These are phyloP conservation scores for Ottelia alismoides DNA, from an alignment of 106 monocot species.

Conservation along the genomic window DNA sequence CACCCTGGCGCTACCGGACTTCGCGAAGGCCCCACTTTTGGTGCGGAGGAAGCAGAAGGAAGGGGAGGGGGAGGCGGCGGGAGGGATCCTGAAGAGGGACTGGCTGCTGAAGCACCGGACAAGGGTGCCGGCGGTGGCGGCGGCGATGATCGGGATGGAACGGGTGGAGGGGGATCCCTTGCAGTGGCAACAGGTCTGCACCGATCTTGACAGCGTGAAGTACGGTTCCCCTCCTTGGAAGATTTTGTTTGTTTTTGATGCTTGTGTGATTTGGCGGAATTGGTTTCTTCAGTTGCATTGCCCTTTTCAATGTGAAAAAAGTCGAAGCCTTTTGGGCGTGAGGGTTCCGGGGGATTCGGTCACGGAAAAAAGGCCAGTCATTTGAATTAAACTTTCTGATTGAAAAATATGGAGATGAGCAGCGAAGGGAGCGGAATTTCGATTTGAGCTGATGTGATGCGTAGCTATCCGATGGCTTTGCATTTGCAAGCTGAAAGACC, in stretches of 20 bases:
- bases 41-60: slow-evolving; percentile 25
- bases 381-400: too few relatives aligned
- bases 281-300: neutral
- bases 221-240: slow-evolving; percentile 34
- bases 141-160: slow-evolving; percentile 44
- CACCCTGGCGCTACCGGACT: slow-evolving; percentile 74
- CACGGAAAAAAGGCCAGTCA: too few relatives aligned
- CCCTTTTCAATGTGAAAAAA: too few relatives aligned
- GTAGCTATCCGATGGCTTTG: too few relatives aligned
- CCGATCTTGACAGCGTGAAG: slow-evolving; percentile 91
- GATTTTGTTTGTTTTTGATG: too few relatives aligned
- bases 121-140: slow-evolving; percentile 48
- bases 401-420: too few relatives aligned
- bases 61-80: slow-evolving; percentile 16
- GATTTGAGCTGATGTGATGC: too few relatives aligned
- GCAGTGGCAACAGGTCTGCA: slow-evolving; percentile 90
- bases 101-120: slow-evolving; percentile 89
- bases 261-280: neutral
- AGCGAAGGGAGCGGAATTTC: too few relatives aligned
- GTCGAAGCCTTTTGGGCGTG: too few relatives aligned
- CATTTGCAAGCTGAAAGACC: too few relatives aligned
- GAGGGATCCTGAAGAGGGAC: slow-evolving; percentile 65
- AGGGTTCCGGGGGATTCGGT: too few relatives aligned
- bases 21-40: slow-evolving; percentile 55
- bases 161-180: slow-evolving; percentile 69